Percentiles rank a stretch among this genome's conserved stretches.
phyloP scores from a whole-genome alignment of 192 early-diverging fungal species.

The Podila verticillata region DNA sequence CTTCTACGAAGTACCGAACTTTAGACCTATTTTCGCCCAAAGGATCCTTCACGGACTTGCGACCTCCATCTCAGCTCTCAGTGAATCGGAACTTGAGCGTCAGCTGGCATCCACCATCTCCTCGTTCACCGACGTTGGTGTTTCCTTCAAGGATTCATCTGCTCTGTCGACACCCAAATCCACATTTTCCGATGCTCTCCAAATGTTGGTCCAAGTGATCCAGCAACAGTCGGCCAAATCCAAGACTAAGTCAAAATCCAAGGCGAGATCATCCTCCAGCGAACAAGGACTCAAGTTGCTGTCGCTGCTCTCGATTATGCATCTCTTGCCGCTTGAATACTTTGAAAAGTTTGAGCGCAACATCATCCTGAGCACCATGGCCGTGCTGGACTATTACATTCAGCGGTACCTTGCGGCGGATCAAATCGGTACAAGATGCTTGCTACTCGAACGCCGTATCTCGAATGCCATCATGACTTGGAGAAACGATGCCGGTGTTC shows the following conservation, averaged over 20 bases:
- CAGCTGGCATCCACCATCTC: conserved; percentile 18
- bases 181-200: conserved; percentile 26
- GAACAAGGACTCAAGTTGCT: conserved; percentile 9
- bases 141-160: not conserved
- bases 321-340: conserved; percentile 60
- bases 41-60: conserved; percentile 25
- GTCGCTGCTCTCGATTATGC: conserved; percentile 50
- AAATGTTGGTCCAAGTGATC: conserved; percentile 8
- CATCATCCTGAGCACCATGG: conserved; percentile 45
- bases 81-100: conserved; percentile 14
- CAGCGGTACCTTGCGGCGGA: conserved; percentile 13
- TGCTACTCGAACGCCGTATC: conserved; percentile 49
- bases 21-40: conserved; percentile 50
- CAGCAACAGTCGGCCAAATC: not conserved
- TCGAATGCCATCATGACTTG: conserved; percentile 45
- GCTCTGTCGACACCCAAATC: not conserved
- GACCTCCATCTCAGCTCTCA: conserved; percentile 12
- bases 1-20: conserved; percentile 56
- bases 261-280: not conserved
- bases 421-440: conserved; percentile 18
- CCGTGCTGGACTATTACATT: conserved; percentile 31
- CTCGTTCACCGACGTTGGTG: conserved; percentile 11
- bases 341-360: conserved; percentile 57
- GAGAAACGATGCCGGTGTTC: conserved; percentile 42
- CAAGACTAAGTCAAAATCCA: not conserved